phyloP scores from a whole-genome alignment of 495 filamentous ascomycete genomes.

The Talaromyces adpressus region DNA sequence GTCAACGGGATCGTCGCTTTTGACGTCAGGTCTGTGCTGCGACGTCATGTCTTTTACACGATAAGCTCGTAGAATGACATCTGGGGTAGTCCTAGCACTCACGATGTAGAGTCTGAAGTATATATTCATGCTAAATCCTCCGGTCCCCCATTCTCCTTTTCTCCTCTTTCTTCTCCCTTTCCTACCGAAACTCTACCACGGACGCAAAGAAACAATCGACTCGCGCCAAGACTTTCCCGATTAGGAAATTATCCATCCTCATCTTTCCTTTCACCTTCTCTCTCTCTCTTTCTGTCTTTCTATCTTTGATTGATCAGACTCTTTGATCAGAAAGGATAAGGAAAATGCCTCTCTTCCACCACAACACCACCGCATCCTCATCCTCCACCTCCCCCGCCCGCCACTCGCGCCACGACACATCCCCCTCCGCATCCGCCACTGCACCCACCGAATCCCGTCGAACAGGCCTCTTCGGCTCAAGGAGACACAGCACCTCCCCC shows the following conservation, averaged over 20 bases:
- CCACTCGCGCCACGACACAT: constrained; percentile 13
- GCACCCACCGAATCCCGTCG: constrained; percentile 6
- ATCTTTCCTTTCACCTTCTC: not conserved
- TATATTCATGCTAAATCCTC: not conserved
- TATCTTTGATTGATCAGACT: no score
- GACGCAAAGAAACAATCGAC: not conserved
- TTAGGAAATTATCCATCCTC: not conserved
- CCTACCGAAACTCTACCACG: not conserved
- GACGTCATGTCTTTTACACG: not conserved
- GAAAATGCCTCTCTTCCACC: constrained; percentile 26
- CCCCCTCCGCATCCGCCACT: constrained; percentile 11
- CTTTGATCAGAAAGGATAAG: not conserved
- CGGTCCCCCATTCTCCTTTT: not conserved
- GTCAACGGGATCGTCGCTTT: not conserved
- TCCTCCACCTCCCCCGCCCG: constrained; percentile 12
- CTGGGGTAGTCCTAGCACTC: no score
- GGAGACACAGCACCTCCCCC: constrained; percentile 12
- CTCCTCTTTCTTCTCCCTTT: not conserved
- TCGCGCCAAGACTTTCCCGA: not conserved
- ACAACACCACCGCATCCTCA: not conserved
- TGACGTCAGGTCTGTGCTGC: constrained; percentile 5
- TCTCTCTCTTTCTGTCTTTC: no score
- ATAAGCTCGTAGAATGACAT: no score
- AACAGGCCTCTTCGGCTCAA: constrained; percentile 10
- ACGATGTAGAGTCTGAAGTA: not conserved